Evolutionary conservation across 768 basidiomycete genomes (phyloP).

Genomic region (Inosperma sp.): DNA sequence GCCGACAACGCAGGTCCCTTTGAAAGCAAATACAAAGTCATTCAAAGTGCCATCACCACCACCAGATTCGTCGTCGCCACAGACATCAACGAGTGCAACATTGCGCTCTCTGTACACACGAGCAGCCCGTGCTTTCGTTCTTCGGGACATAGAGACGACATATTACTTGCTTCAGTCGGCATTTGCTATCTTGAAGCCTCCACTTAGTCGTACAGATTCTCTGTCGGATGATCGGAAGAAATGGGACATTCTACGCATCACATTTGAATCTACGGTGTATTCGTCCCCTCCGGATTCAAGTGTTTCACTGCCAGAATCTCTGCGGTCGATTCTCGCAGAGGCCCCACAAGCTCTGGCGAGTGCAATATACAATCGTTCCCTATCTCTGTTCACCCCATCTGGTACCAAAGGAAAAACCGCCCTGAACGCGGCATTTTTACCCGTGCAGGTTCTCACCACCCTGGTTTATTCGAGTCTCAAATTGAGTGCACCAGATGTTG

Average conservation of each 20-base stretch:
- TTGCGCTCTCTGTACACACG: constrained; percentile 71
- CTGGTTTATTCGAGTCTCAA: constrained; percentile 69
- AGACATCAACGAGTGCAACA: constrained; percentile 37
- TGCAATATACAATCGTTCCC: constrained; percentile 57
- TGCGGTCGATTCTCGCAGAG: constrained; percentile 50
- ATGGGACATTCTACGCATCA: constrained; percentile 86
- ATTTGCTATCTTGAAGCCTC: constrained; percentile 54
- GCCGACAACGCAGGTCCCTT: constrained; percentile 27
- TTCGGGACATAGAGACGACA: constrained; percentile 64
- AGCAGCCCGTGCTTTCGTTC: constrained; percentile 75
- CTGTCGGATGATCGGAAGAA: constrained; percentile 60
- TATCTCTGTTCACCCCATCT: constrained; percentile 60
- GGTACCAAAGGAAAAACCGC: constrained; percentile 33
- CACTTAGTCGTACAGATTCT: constrained; percentile 30
- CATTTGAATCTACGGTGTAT: constrained; percentile 72
- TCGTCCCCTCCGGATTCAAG: constrained; percentile 46
- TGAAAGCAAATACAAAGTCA: no score
- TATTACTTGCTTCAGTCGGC: constrained; percentile 63
- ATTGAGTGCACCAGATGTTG: constrained; percentile 54
- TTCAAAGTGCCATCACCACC: constrained; percentile 30
- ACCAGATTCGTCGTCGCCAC: constrained; percentile 16
- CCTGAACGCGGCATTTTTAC: constrained; percentile 52
- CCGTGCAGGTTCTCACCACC: constrained; percentile 64
- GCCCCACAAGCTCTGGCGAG: constrained; percentile 57
- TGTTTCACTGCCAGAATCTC: constrained; percentile 44